These are phyloP conservation scores for Debaryomyces nepalensis DNA, from an alignment of 1,139 yeast species.

Conservation along the genomic window DNA sequence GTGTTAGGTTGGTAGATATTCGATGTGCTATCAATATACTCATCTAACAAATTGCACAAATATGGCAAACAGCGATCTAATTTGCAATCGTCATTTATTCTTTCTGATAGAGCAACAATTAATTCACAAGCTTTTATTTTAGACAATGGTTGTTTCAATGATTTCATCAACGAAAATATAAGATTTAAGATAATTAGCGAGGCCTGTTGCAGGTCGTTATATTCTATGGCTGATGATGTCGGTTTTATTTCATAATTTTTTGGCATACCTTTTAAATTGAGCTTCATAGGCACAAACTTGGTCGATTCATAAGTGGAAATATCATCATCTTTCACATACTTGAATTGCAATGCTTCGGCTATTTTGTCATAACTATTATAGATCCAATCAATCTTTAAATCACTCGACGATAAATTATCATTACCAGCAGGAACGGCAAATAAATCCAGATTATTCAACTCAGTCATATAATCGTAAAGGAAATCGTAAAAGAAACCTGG, in stretches of 20 bases:
- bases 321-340: conserved; percentile 27
- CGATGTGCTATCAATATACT: conserved; percentile 28
- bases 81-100: conserved; percentile 79
- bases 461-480: conserved; percentile 66
- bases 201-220: conserved; percentile 44
- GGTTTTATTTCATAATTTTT: conserved; percentile 46
- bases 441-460: conserved; percentile 31
- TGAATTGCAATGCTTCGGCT: conserved; percentile 50
- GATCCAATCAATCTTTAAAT: conserved; percentile 60
- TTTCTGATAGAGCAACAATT: conserved; percentile 75
- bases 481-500: conserved; percentile 76
- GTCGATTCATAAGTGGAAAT: conserved; percentile 7
- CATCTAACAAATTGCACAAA: conserved; percentile 54
- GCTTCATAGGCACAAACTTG: conserved; percentile 41
- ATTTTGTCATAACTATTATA: conserved; percentile 61
- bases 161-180: conserved; percentile 67
- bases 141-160: conserved; percentile 63
- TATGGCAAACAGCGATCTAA: conserved; percentile 87
- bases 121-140: conserved; percentile 77
- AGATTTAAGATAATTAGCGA: conserved; percentile 67
- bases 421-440: conserved; percentile 25
- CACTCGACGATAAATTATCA: conserved; percentile 48
- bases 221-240: conserved; percentile 24
- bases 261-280: conserved; percentile 57
- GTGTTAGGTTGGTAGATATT: conserved; percentile 13